Percentiles rank a stretch among this genome's conserved stretches.
phyloP scores from a whole-genome alignment of 2,329 filamentous ascomycete species.

The Epichloe bromicola region DNA sequence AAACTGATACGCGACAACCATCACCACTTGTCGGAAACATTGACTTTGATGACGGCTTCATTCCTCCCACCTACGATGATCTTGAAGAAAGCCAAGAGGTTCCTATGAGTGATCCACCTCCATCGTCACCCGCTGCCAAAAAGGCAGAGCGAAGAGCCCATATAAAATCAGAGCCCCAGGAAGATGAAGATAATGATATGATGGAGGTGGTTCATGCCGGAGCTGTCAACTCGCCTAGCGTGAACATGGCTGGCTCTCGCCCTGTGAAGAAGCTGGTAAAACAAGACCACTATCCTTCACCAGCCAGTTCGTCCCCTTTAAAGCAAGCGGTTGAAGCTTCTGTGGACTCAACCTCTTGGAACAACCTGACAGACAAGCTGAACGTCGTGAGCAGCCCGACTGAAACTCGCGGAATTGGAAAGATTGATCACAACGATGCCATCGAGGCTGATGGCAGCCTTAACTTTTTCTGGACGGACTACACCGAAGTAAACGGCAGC shows the following conservation, averaged over 20 bases:
- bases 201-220: conserved; percentile 79
- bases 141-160: conserved; percentile 58
- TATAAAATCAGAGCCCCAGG: conserved; percentile 35
- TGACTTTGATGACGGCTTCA: conserved; percentile 45
- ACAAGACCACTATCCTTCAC: conserved; percentile 52
- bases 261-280: conserved; percentile 60
- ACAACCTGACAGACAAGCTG: conserved; percentile 69
- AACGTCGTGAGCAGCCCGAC: conserved; percentile 70
- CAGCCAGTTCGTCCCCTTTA: conserved; percentile 63
- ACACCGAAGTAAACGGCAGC: conserved; percentile 81
- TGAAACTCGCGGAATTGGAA: conserved; percentile 56
- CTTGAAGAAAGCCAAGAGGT: conserved; percentile 31
- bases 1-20: conserved; percentile 33
- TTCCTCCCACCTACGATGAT: conserved; percentile 55
- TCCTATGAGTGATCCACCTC: conserved; percentile 75
- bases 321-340: conserved; percentile 38
- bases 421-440: conserved; percentile 72
- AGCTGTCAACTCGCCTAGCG: conserved; percentile 51
- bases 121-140: conserved; percentile 76
- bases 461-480: conserved; percentile 95
- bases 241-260: conserved; percentile 76
- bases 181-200: conserved; percentile 67
- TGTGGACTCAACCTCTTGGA: conserved; percentile 79
- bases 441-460: conserved; percentile 87
- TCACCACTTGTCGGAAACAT: conserved; percentile 26